Evolutionary conservation across 345 rosid genomes (phyloP).

Genomic region (Populus alba): DNA sequence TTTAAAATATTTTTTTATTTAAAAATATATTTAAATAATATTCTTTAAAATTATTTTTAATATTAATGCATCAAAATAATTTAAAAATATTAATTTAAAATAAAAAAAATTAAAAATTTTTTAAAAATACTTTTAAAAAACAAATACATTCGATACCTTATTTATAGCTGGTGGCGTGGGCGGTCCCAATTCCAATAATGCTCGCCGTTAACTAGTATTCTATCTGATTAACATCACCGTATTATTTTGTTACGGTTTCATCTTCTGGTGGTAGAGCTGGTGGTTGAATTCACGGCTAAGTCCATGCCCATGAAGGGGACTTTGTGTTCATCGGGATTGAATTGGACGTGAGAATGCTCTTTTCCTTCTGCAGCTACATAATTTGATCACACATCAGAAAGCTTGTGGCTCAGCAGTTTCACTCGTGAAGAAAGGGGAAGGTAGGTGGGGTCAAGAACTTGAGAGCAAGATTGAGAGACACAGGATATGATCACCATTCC

Average conservation of each 20-base stretch:
- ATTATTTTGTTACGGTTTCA: not conserved
- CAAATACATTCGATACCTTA: too few relatives aligned
- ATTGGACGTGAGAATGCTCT: constrained; percentile 35
- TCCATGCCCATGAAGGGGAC: constrained; percentile 44
- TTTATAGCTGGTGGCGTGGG: too few relatives aligned
- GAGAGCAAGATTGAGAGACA: constrained; percentile 56
- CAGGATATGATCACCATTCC: not conserved
- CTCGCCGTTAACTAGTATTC: not conserved
- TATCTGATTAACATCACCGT: not conserved
- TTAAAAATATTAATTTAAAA: too few relatives aligned
- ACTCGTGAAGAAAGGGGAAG: constrained; percentile 64
- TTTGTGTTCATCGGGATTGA: constrained; percentile 69
- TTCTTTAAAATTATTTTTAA: too few relatives aligned
- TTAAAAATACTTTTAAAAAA: too few relatives aligned
- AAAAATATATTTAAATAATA: too few relatives aligned
- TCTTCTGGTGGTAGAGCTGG: constrained; percentile 43
- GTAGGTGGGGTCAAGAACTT: constrained; percentile 59
- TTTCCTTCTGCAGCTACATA: not conserved
- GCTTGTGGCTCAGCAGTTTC: constrained; percentile 46
- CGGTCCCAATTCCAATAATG: not conserved
- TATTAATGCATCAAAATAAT: too few relatives aligned
- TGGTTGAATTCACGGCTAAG: constrained; percentile 68
- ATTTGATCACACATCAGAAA: constrained; percentile 15
- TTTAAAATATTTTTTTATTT: too few relatives aligned
- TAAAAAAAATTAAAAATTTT: too few relatives aligned